Conservation (phyloP, 768 basidiomycete species). For the Mycena sanguinolenta region DNA sequence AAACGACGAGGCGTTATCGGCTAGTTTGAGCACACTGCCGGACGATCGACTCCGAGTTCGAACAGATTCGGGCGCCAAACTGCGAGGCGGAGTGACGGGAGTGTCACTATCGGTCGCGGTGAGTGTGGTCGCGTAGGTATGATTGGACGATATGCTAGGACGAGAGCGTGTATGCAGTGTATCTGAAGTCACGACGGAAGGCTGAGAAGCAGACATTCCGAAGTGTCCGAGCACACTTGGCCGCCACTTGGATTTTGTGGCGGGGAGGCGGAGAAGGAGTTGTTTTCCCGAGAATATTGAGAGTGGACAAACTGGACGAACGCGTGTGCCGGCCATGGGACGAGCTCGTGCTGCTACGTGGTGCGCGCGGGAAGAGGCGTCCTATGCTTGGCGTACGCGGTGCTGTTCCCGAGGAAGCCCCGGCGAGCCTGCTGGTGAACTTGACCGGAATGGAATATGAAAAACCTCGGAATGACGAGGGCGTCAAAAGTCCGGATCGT, state of each 20-base stretch:
- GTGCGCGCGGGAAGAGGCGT: slow-evolving; percentile 58
- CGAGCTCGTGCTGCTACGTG: slow-evolving; percentile 51
- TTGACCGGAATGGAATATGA: slow-evolving; percentile 60
- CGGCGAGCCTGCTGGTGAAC: slow-evolving; percentile 53
- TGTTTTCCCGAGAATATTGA: slow-evolving; percentile 40
- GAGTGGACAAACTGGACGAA: slow-evolving; percentile 64
- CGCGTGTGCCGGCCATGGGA: slow-evolving; percentile 56
- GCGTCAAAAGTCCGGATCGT: slow-evolving; percentile 53
- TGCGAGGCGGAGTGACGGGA: slow-evolving; percentile 55
- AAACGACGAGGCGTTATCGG: slow-evolving; percentile 42
- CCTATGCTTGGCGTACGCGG: slow-evolving; percentile 54
- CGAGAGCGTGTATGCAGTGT: slow-evolving; percentile 59
- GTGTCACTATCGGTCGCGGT: slow-evolving; percentile 61
- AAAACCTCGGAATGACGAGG: slow-evolving; percentile 57
- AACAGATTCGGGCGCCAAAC: slow-evolving; percentile 56
- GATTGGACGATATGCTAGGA: slow-evolving; percentile 72
- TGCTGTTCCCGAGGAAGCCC: slow-evolving; percentile 48
- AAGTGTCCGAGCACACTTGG: slow-evolving; percentile 78
- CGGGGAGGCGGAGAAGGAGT: slow-evolving; percentile 31
- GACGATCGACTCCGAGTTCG: slow-evolving; percentile 52
- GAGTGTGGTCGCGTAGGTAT: slow-evolving; percentile 64
- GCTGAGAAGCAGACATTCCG: slow-evolving; percentile 61
- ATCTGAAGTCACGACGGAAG: slow-evolving; percentile 58
- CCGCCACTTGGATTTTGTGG: slow-evolving; percentile 64
- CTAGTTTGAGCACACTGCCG: slow-evolving; percentile 49